phyloP scores from a whole-genome alignment of 768 basidiomycete genomes.

The Tubosaeta brunneosetosa region DNA sequence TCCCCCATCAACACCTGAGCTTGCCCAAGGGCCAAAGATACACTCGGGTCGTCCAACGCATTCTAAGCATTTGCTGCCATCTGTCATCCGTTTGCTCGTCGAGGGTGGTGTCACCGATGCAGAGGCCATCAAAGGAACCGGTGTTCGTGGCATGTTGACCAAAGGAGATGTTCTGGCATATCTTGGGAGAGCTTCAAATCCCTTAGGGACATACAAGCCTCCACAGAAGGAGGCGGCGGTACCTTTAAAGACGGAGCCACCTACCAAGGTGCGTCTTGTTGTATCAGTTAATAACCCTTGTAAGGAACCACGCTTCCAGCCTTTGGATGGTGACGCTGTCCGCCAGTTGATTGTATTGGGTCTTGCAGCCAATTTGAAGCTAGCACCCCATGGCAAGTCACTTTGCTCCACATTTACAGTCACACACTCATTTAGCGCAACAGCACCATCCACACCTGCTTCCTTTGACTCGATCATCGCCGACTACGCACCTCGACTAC shows the following conservation, averaged over 20 bases:
- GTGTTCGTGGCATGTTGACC: constrained; percentile 88
- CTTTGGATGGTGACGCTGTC: constrained; percentile 60
- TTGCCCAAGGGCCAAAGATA: constrained; percentile 32
- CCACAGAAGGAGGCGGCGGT: constrained; percentile 25
- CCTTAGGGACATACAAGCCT: constrained; percentile 69
- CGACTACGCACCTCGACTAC: constrained; percentile 51
- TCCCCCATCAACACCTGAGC: constrained; percentile 17
- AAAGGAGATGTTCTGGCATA: constrained; percentile 91
- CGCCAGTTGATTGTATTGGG: constrained; percentile 60
- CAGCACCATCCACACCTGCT: constrained; percentile 39
- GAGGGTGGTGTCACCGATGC: constrained; percentile 51
- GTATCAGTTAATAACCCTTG: background rate
- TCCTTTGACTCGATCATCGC: constrained; percentile 73
- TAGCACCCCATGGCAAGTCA: constrained; percentile 40
- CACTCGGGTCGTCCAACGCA: constrained; percentile 38
- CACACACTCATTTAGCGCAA: constrained; percentile 7
- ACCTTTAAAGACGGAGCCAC: constrained; percentile 33
- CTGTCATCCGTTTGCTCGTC: constrained; percentile 76
- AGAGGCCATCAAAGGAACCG: constrained; percentile 79
- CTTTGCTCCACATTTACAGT: background rate
- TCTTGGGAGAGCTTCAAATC: constrained; percentile 77
- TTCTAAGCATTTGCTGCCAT: constrained; percentile 80
- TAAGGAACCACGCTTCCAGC: constrained; percentile 23
- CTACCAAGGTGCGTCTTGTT: constrained; percentile 32
- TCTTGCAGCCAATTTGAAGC: constrained; percentile 53